Percentiles rank a stretch among this genome's conserved stretches.
Conservation (phyloP, 2,329 filamentous ascomycete species). For the Trichoderma afroharzianum region DNA sequence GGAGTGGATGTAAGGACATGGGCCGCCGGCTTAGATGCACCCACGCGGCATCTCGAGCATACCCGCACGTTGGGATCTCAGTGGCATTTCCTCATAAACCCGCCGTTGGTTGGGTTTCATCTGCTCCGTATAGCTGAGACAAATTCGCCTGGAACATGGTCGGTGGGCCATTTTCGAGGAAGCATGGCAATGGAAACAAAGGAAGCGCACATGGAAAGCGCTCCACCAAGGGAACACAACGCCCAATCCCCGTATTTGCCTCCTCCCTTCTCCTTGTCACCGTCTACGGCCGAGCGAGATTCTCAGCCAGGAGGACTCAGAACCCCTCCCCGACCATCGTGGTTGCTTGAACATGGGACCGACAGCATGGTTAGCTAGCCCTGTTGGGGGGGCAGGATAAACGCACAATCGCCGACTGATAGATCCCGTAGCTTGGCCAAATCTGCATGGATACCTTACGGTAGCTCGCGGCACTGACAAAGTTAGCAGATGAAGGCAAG, state of each 20-base stretch:
- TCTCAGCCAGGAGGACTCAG: conserved; percentile 13
- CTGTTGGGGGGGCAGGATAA: conserved; percentile 4
- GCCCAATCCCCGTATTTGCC: neutral
- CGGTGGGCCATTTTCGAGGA: conserved; percentile 12
- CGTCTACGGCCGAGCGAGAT: conserved; percentile 7
- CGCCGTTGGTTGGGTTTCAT: conserved; percentile 33
- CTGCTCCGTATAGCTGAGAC: conserved; percentile 29
- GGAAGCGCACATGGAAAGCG: conserved; percentile 14
- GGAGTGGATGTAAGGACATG: conserved; percentile 13
- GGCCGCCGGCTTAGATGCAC: conserved; percentile 19
- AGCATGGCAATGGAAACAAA: conserved; percentile 15
- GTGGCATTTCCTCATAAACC: neutral
- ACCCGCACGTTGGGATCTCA: conserved; percentile 22
- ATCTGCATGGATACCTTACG: conserved; percentile 19
- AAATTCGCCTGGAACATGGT: conserved; percentile 23
- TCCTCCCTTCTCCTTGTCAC: conserved; percentile 2
- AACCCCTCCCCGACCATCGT: neutral
- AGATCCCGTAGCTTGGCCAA: conserved; percentile 14
- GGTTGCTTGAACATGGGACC: conserved; percentile 10
- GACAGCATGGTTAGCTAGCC: conserved; percentile 13
- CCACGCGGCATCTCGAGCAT: conserved; percentile 1
- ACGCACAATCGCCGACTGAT: conserved; percentile 15
- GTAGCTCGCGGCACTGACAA: conserved; percentile 15
- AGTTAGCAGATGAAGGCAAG: conserved; percentile 10
- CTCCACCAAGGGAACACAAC: conserved; percentile 15